A percentile compares a stretch with the other conserved stretches of the same genome.
phyloP scores from a whole-genome alignment of 2,329 filamentous ascomycete genomes.

The Verticillium longisporum region DNA sequence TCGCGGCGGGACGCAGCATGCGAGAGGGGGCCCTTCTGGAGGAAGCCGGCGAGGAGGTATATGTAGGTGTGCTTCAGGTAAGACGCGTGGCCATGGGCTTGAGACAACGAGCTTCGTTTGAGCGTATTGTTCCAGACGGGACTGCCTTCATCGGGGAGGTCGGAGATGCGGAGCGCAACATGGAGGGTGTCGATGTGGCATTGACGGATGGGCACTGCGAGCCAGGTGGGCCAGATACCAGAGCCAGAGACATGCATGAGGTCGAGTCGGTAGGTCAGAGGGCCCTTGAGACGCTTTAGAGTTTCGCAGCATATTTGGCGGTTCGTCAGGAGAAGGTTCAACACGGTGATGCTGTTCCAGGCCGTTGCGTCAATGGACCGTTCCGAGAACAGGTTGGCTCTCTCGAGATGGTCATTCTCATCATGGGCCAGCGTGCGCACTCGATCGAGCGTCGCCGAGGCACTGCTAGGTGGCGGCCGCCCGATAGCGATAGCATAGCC shows the following conservation, averaged over 20 bases:
- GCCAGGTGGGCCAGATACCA: background rate
- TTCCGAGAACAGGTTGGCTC: background rate
- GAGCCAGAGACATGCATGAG: background rate
- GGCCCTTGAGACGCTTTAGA: background rate
- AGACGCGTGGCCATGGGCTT: background rate
- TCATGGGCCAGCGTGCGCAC: background rate
- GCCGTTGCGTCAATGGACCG: background rate
- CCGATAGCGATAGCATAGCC: background rate
- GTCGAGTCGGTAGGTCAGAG: background rate
- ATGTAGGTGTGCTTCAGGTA: background rate
- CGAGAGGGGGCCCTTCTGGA: background rate
- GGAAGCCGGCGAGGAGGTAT: background rate
- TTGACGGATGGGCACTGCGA: background rate
- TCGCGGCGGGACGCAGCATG: background rate
- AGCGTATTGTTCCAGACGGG: background rate
- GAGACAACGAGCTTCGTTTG: background rate
- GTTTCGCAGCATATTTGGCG: background rate
- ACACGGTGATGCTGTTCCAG: background rate
- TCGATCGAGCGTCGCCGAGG: background rate
- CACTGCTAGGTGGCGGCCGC: background rate
- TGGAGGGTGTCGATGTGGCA: background rate
- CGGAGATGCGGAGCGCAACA: background rate
- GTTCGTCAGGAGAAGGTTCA: background rate
- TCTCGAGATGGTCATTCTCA: background rate
- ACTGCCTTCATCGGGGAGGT: background rate